Evolutionary conservation across 1,284 basidiomycete species (phyloP).

Genomic region (Meripilus lineatus): DNA sequence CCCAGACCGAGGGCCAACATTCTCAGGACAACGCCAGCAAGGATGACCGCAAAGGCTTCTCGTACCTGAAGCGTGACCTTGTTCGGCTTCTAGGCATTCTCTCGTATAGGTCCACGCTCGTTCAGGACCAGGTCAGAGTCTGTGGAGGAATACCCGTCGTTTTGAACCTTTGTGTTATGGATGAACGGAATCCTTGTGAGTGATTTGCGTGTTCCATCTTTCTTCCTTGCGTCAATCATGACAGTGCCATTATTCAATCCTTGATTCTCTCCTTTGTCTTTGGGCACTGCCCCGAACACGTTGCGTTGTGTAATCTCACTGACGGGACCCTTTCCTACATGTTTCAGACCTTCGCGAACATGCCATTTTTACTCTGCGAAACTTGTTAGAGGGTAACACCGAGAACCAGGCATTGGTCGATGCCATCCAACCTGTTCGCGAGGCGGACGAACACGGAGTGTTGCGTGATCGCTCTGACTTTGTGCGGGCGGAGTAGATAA

Average conservation of each 20-base stretch:
- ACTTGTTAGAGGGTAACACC: slow-evolving; percentile 68
- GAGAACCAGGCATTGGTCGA: slow-evolving; percentile 80
- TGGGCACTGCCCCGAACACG: not conserved
- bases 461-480: no score
- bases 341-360: slow-evolving; percentile 80
- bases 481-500: no score
- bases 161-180: slow-evolving; percentile 82
- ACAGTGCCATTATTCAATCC: not conserved
- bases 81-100: slow-evolving; percentile 78
- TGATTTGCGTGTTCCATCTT: slow-evolving; percentile 20
- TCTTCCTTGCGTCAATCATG: not conserved
- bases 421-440: slow-evolving; percentile 57
- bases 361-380: slow-evolving; percentile 78
- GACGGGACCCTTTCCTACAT: not conserved
- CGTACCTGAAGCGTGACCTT: slow-evolving; percentile 78
- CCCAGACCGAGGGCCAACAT: slow-evolving; percentile 1
- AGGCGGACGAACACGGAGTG: slow-evolving; percentile 50
- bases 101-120: slow-evolving; percentile 52
- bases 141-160: slow-evolving; percentile 75
- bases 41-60: slow-evolving; percentile 56
- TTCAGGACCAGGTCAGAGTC: slow-evolving; percentile 70
- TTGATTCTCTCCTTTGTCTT: not conserved
- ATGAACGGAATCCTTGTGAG: slow-evolving; percentile 88
- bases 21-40: slow-evolving; percentile 9
- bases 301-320: not conserved